phyloP scores from a whole-genome alignment of 2,329 filamentous ascomycete genomes.

The Aspergillus niger region DNA sequence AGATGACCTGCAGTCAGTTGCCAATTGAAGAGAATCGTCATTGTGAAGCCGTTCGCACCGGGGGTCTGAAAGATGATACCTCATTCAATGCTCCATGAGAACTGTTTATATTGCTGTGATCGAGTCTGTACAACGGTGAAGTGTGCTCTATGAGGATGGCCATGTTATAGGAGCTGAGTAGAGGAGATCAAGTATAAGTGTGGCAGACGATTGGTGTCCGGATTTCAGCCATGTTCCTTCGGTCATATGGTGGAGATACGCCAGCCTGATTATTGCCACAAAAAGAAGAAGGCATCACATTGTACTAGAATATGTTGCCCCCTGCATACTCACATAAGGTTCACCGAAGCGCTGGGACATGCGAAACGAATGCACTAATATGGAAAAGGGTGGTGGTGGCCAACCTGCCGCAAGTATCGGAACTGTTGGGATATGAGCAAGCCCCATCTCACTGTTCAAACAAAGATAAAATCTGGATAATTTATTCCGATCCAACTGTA shows the following conservation, averaged over 20 bases:
- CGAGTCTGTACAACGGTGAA: neutral
- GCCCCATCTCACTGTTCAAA: no score
- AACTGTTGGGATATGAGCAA: neutral
- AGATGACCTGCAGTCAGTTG: neutral
- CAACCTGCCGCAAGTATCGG: neutral
- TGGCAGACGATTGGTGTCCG: neutral
- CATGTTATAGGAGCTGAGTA: neutral
- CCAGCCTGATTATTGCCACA: neutral
- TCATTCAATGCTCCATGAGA: neutral
- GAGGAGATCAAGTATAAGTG: neutral
- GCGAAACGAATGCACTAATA: neutral
- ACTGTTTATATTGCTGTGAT: neutral
- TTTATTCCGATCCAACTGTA: no score
- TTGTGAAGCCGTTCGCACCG: no score
- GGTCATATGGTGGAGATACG: neutral
- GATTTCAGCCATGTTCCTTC: neutral
- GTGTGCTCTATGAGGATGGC: neutral
- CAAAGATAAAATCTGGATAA: no score
- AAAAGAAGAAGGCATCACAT: neutral
- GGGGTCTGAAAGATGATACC: neutral
- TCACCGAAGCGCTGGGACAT: neutral
- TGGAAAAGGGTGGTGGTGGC: neutral
- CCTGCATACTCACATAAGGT: neutral
- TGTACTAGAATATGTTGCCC: neutral
- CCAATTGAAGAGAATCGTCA: no score